Conservation (phyloP, 768 basidiomycete genomes). For the Pleurotus sapidus region DNA sequence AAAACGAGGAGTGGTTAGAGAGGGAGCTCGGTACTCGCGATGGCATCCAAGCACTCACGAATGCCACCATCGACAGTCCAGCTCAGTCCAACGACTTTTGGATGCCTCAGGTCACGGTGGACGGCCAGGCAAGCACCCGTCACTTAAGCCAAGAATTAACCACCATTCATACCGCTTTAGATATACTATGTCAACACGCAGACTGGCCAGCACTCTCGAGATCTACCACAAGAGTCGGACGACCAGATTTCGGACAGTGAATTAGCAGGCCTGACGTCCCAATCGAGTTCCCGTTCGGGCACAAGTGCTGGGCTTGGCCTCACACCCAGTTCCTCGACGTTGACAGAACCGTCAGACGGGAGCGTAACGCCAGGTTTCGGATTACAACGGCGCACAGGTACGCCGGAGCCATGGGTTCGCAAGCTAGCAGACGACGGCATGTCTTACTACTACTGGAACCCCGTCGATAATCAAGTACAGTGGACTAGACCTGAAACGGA, state of each 20-base stretch:
- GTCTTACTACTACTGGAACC: slow-evolving; percentile 80
- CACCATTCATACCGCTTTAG: slow-evolving; percentile 34
- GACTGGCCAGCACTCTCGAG: slow-evolving; percentile 78
- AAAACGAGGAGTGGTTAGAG: slow-evolving; percentile 60
- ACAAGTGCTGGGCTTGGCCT: slow-evolving; percentile 51
- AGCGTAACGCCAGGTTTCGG: slow-evolving; percentile 52
- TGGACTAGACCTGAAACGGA: slow-evolving; percentile 62
- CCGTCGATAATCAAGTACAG: slow-evolving; percentile 58
- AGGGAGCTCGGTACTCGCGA: slow-evolving; percentile 36
- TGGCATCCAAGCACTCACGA: slow-evolving; percentile 28
- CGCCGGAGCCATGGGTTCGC: slow-evolving; percentile 82
- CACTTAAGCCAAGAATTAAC: neutral
- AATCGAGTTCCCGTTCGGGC: slow-evolving; percentile 53
- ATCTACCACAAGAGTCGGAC: slow-evolving; percentile 76
- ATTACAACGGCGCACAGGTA: slow-evolving; percentile 51
- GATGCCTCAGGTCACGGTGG: slow-evolving; percentile 81
- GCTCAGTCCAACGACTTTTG: slow-evolving; percentile 76
- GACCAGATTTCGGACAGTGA: slow-evolving; percentile 63
- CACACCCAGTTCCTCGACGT: slow-evolving; percentile 32
- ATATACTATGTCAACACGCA: slow-evolving; percentile 95
- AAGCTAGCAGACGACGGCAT: slow-evolving; percentile 80
- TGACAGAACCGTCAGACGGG: slow-evolving; percentile 26
- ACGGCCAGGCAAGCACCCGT: slow-evolving; percentile 68
- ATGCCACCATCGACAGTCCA: slow-evolving; percentile 25
- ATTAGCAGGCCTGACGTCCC: slow-evolving; percentile 56